Evolutionary conservation across 1,139 yeast genomes (phyloP).

Genomic region (Zygosaccharomyces sapae): DNA sequence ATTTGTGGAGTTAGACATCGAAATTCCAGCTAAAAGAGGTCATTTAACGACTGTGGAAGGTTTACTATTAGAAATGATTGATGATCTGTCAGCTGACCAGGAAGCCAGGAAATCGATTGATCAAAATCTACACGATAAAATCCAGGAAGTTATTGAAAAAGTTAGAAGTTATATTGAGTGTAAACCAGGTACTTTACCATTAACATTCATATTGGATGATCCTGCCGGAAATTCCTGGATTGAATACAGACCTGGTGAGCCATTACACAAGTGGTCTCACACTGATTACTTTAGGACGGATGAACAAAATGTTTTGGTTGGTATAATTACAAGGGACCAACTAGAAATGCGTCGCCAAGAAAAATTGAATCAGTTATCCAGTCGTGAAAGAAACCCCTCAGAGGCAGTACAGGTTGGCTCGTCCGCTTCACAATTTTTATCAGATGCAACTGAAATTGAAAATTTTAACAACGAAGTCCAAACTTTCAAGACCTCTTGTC

Average conservation of each 20-base stretch:
- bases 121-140: conserved; percentile 72
- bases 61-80: conserved; percentile 71
- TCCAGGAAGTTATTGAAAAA: conserved; percentile 61
- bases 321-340: conserved; percentile 79
- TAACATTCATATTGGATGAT: conserved; percentile 80
- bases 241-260: conserved; percentile 82
- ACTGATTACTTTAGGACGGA: conserved; percentile 79
- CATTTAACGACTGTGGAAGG: conserved; percentile 93
- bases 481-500: conserved; percentile 87
- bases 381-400: conserved; percentile 47
- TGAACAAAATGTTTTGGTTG: conserved; percentile 82
- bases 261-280: conserved; percentile 88
- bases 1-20: conserved; percentile 82
- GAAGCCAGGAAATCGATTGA: conserved; percentile 66
- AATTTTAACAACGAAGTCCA: conserved; percentile 86
- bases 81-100: conserved; percentile 80
- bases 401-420: conserved; percentile 35
- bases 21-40: conserved; percentile 93
- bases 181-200: conserved; percentile 64
- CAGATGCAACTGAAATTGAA: conserved; percentile 76
- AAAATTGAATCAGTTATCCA: conserved; percentile 37
- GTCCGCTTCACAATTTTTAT: conserved; percentile 39
- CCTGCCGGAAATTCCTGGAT: conserved; percentile 99
- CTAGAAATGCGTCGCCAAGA: conserved; percentile 44
- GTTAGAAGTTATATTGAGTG: conserved; percentile 59